Evolutionary conservation across 169 alveolate genomes (phyloP).

Genomic region (Perkinsus olseni): DNA sequence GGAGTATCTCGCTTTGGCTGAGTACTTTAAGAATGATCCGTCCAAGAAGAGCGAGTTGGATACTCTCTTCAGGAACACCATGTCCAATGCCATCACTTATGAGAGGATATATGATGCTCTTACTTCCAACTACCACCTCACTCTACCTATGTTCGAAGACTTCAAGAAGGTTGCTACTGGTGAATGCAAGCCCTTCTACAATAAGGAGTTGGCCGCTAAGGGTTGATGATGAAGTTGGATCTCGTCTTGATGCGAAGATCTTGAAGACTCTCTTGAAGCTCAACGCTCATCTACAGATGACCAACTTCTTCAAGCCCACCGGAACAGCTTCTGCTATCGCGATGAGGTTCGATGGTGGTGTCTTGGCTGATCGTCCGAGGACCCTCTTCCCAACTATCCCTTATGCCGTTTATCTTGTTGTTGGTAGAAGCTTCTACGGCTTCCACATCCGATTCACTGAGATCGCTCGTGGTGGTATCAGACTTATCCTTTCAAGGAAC

Average conservation of each 20-base stretch:
- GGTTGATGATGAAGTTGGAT: background rate
- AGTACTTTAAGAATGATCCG: background rate
- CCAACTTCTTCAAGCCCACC: constrained; percentile 25
- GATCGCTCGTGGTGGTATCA: constrained; percentile 65
- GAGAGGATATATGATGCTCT: background rate
- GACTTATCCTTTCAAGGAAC: constrained; percentile 55
- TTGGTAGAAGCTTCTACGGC: constrained; percentile 64
- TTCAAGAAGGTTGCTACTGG: background rate
- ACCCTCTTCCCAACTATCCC: constrained; percentile 40
- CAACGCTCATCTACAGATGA: constrained; percentile 18
- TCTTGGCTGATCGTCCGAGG: background rate
- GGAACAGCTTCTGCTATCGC: constrained; percentile 22
- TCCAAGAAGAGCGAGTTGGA: background rate
- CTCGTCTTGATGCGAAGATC: background rate
- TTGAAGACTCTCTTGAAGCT: constrained; percentile 6
- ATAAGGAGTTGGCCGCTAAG: background rate
- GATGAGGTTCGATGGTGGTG: constrained; percentile 1
- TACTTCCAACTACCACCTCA: background rate
- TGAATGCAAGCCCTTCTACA: background rate
- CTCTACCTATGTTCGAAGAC: constrained; percentile 7
- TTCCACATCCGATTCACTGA: constrained; percentile 62
- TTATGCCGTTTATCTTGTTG: constrained; percentile 47
- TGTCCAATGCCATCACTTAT: constrained; percentile 14
- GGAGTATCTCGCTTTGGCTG: background rate
- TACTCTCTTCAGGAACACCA: background rate